Base-by-base conservation (phyloP, 495 filamentous ascomycete genomes). In the Aspergillus asperescens region DNA sequence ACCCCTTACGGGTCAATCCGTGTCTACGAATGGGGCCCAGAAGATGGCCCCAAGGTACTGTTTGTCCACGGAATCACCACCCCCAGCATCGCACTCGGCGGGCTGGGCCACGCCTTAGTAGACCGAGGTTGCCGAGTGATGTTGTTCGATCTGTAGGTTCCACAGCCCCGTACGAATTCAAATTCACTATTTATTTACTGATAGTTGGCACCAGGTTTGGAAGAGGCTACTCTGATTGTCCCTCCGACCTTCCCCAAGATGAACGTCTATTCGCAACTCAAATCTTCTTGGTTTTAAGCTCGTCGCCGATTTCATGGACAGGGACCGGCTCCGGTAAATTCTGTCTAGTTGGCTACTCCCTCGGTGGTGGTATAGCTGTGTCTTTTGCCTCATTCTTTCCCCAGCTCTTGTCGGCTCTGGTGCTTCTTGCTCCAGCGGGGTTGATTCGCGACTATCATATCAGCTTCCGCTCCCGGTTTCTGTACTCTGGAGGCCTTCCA, bases 11-110 rank as follows among this genome's bases (percentile, higher is more conserved):
- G 92, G 18, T 82, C 77, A 22, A 84, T 90, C 22, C 73, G 88
- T 31, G 86, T 90, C 10, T 95, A 95, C 62, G 92, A 97, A 76
- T 95, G 83, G 75, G 92, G 92, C 7, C 89, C 89, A n/a, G 79
- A 84, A 50, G 65, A 81, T 44, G 91, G 90, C 3, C 70, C 77
- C 18, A 95, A 90, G 62, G 86, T 95, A 1, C 59, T 96, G 29
- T 70, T 95, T 19, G 69, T 96, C 18, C 91, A 95, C 63, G 92
- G 92, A 23, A 94, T 95, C 60, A 86, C 81, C 44, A 97, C 87
- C 1, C 87, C 92, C 2, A 87, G 85, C 65, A 77, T 87, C 57
- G 79, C 88, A 3, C 72, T 94, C 2, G 79, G 81, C 32, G 75
- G 75, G 31, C 58, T 95, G 29, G 84, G 90, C 31, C 73, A 85